Evolutionary conservation across 106 monocot genomes (phyloP), one percentile per base, ranked within the genome.

Genomic region (Apostasia ramifera): DNA sequence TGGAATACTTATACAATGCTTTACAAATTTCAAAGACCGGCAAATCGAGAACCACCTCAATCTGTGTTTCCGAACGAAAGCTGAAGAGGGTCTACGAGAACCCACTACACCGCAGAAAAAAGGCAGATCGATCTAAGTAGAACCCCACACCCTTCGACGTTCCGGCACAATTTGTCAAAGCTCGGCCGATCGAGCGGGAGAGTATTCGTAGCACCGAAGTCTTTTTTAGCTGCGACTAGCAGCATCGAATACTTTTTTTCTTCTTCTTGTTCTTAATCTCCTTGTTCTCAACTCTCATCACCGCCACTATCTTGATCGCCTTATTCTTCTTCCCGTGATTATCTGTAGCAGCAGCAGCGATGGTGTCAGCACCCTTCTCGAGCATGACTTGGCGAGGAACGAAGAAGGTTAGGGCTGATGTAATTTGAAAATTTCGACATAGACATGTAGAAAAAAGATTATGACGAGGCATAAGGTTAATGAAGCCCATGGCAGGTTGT

Each of bases 301-400:
- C 65, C 1, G 47, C 26, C 48, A 48, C 48, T 37, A 8, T 37
- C 26, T 26, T 26, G 26, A 26, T 26, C 26, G 26, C 26, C 26
- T 26, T 26, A 26, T 26, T 26, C 26, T 26, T 41, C 57, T 56
- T 49, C 38, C 26, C 44, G 38, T 53, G 5, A 9, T 4, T 38
- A 3, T 63, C 62, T 1, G 54, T 47, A 45, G 1, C 3, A 10
- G 58, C 52, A 26, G 43, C 8, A 52, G 50, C 56, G 63, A 40
- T 4, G 14, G 66, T 2, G 51, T 45, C 9, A 40, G n/a, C 50
- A 61, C 45, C 14, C 62, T 3, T 44, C 6, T 68, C 77, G 56
- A 85, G 81, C 71, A 81, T 62, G 51, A 85, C 57, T 75, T 80
- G 78, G 44, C 85, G 81, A n/a, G 85, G 85, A 57, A 85, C 40